Percentiles rank a stretch among this genome's conserved stretches.
phyloP scores from a whole-genome alignment of 2,329 filamentous ascomycete species.

The Exophiala dermatitidis region DNA sequence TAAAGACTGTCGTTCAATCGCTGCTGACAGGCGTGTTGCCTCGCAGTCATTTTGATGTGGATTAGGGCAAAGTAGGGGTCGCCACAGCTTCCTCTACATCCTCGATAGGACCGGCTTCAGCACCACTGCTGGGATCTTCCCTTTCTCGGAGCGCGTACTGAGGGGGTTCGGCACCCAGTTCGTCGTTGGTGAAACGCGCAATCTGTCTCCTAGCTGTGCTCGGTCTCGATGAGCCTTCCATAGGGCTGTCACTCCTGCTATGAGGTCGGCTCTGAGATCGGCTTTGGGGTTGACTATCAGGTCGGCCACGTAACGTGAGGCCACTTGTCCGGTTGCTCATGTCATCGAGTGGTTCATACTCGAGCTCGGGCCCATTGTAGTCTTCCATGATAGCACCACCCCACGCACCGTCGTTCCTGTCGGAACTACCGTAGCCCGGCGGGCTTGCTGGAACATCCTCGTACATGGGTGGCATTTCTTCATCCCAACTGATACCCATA shows the following conservation, averaged over 20 bases:
- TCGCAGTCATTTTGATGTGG: not conserved
- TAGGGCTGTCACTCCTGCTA: conserved; percentile 2
- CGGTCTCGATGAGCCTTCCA: conserved; percentile 9
- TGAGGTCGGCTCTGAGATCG: not conserved
- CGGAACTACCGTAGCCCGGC: conserved; percentile 54
- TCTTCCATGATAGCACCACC: conserved; percentile 40
- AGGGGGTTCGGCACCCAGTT: conserved; percentile 24
- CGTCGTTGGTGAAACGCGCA: conserved; percentile 23
- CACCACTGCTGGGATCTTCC: conserved; percentile 2
- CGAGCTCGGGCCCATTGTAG: conserved; percentile 40
- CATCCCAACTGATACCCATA: conserved; percentile 91
- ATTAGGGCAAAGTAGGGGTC: conserved; percentile 1
- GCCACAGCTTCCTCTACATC: conserved; percentile 20
- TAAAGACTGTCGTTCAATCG: not conserved
- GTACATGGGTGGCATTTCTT: conserved; percentile 89
- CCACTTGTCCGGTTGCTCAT: conserved; percentile 32
- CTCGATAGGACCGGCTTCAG: conserved; percentile 4
- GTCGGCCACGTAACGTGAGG: conserved; percentile 12
- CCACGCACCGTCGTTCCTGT: conserved; percentile 32
- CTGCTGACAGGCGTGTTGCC: not conserved
- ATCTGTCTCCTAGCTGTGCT: conserved; percentile 6
- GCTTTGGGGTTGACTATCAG: too few relatives aligned
- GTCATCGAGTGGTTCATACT: conserved; percentile 43
- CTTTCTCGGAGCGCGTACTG: conserved; percentile 8
- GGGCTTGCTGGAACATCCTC: conserved; percentile 85